Evolutionary conservation across 148 eudicot genomes (phyloP).

Genomic region (Spergularia marina): DNA sequence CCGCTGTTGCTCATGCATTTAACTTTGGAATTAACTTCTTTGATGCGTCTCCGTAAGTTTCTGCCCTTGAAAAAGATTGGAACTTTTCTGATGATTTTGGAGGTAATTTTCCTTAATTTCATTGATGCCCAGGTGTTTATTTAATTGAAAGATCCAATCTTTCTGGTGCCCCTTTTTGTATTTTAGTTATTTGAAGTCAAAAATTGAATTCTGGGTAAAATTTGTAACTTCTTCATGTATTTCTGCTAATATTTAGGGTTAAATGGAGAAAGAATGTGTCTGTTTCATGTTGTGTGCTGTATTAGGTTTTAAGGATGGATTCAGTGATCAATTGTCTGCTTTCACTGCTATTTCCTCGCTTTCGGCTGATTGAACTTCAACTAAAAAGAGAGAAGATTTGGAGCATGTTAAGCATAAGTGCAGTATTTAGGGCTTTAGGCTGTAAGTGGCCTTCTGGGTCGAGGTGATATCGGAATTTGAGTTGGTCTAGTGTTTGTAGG

Average conservation of each 20-base stretch:
- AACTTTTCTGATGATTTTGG: background rate
- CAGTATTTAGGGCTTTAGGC: no score
- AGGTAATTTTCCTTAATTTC: background rate
- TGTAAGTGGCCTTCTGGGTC: background rate
- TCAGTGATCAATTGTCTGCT: background rate
- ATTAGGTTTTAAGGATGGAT: background rate
- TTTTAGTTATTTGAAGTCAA: background rate
- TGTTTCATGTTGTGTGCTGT: background rate
- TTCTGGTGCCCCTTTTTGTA: background rate
- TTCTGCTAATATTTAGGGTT: background rate
- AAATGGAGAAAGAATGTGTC: background rate
- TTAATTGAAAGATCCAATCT: background rate
- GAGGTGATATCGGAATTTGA: background rate
- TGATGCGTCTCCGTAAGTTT: constrained; percentile 85
- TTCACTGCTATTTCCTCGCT: background rate
- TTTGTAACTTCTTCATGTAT: background rate
- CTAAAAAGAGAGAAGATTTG: no score
- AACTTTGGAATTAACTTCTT: constrained; percentile 83
- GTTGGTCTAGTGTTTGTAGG: background rate
- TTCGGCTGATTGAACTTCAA: background rate
- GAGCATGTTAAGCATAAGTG: no score
- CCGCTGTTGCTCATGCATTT: constrained; percentile 66
- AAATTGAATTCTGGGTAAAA: background rate
- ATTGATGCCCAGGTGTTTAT: background rate
- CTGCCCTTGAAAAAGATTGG: background rate